Base-by-base conservation (phyloP, 2,329 filamentous ascomycete genomes). In the Trichophyton equinum region DNA sequence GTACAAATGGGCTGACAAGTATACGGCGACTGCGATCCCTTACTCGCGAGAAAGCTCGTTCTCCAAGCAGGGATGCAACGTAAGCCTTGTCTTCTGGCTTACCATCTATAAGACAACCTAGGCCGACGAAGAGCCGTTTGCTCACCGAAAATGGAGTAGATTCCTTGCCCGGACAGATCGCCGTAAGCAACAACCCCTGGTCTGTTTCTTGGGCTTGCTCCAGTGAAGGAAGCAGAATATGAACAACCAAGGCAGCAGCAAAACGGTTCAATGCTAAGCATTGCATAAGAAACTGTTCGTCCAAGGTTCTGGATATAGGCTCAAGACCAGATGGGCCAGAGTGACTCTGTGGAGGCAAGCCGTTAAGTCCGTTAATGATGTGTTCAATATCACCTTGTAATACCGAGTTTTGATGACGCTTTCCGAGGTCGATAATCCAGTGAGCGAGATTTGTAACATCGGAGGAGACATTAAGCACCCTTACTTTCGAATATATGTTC, bases 341-440 rank as follows among this genome's bases (percentile, higher is more conserved):
- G n/a, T n/a, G n/a, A 18, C 4, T 15, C 11, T 33, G 5, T 9
- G 15, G 27, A 36, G 51, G 20, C 8, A 55, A 7, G 30, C 9
- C 9, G 27, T 4, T 5, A 20, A 7, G 15, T 13, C 51, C 4
- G 18, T 8, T n/a, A 27, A 25, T 7, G 2, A n/a, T 55, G n/a
- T 1, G 8, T 1, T 6, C 25, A 30, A 15, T 5, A 9, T 36
- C 15, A 13, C 4, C 20, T 62, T 69, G 60, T 15, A 59, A 61
- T 9, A 56, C 42, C 4, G 6, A 1, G 20, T 53, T 20, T 9
- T 60, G 72, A 67, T 79, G 76, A 6, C 78, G 79, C 18, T 78
- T 76, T 51, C 86, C 78, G 0, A 78, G 68, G 0, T 76, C 77
- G 0, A 81, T 72, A 1, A 82, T 72, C 84, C 85, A 87, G 60